Percentiles rank a stretch among this genome's conserved stretches.
phyloP scores from a whole-genome alignment of 1,284 basidiomycete genomes.

The Cutaneotrichosporon cavernicola region DNA sequence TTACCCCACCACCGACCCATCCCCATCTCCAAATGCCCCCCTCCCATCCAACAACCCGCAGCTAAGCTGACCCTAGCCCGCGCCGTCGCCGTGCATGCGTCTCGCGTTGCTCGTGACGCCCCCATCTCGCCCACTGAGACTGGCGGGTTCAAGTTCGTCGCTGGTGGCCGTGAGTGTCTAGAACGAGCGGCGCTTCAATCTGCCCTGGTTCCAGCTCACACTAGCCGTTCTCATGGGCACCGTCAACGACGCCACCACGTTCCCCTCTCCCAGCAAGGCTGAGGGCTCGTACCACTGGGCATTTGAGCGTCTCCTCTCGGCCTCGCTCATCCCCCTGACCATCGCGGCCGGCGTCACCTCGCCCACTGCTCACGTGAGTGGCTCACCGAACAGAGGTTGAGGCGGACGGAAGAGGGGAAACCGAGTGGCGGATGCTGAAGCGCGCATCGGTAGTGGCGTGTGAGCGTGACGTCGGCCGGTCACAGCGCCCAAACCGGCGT shows the following conservation, averaged over 20 bases:
- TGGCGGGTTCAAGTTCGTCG: constrained; percentile 53
- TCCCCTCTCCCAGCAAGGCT: constrained; percentile 73
- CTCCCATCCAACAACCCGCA: not conserved
- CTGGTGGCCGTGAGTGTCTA: constrained; percentile 32
- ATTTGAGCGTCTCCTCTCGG: constrained; percentile 88
- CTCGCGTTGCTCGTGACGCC: constrained; percentile 26
- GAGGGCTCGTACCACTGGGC: constrained; percentile 98
- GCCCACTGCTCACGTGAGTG: constrained; percentile 61
- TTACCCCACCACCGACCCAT: not conserved
- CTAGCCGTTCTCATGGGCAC: constrained; percentile 87
- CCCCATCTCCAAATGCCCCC: not conserved
- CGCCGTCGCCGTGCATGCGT: constrained; percentile 38
- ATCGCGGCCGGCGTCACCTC: constrained; percentile 73
- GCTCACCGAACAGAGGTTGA: not conserved
- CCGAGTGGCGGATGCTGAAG: not conserved
- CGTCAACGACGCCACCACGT: constrained; percentile 90
- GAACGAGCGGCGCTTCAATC: not conserved
- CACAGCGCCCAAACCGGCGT: no score
- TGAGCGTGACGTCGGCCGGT: not conserved
- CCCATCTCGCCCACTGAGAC: constrained; percentile 47
- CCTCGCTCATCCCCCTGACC: constrained; percentile 82
- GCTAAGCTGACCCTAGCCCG: constrained; percentile 32
- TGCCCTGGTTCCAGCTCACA: constrained; percentile 7
- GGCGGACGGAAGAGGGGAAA: not conserved
- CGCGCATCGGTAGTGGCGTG: no score